Conservation (phyloP, 2,329 filamentous ascomycete genomes). For the Aureobasidium sp. region DNA sequence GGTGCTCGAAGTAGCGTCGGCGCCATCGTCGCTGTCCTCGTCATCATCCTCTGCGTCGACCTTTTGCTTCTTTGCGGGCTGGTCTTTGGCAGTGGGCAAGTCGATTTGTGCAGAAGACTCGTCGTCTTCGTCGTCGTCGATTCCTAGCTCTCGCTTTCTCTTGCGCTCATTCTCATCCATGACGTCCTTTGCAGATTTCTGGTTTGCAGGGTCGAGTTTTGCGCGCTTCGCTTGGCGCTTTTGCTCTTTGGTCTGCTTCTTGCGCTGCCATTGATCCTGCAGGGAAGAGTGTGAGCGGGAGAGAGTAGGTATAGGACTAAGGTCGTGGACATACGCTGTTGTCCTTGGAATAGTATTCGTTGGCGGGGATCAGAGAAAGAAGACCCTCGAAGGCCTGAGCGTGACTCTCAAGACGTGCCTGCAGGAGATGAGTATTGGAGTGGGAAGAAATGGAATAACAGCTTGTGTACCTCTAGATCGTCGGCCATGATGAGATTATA, state of each 20-base stretch:
- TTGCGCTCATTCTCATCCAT: conserved; percentile 79
- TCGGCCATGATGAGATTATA: conserved; percentile 17
- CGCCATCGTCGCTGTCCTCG: conserved; percentile 13
- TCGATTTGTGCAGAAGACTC: conserved; percentile 24
- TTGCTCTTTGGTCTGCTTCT: conserved; percentile 92
- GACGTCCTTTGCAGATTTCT: conserved; percentile 86
- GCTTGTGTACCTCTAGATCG: conserved; percentile 23
- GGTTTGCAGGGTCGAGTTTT: conserved; percentile 85
- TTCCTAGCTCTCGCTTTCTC: conserved; percentile 62
- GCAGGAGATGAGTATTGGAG: conserved; percentile 14
- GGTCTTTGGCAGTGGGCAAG: conserved; percentile 21
- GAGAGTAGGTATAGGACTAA: not conserved
- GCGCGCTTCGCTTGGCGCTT: conserved; percentile 74
- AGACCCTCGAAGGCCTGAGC: conserved; percentile 79
- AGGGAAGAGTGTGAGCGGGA: conserved; percentile 17
- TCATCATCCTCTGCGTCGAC: conserved; percentile 24
- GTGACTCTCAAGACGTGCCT: conserved; percentile 50
- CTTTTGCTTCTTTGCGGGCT: conserved; percentile 40
- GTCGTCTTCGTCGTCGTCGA: conserved; percentile 38
- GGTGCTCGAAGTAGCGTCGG: conserved; percentile 22
- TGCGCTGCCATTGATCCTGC: conserved; percentile 88
- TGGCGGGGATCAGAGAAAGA: conserved; percentile 79
- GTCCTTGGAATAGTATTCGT: conserved; percentile 76
- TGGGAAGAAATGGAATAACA: not conserved
- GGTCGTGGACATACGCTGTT: conserved; percentile 58